A percentile compares a stretch with the other conserved stretches of the same genome.
These are phyloP conservation scores for Metroxylon sagu DNA, from an alignment of 176 grass and related monocot genomes.

Conservation along the genomic window DNA sequence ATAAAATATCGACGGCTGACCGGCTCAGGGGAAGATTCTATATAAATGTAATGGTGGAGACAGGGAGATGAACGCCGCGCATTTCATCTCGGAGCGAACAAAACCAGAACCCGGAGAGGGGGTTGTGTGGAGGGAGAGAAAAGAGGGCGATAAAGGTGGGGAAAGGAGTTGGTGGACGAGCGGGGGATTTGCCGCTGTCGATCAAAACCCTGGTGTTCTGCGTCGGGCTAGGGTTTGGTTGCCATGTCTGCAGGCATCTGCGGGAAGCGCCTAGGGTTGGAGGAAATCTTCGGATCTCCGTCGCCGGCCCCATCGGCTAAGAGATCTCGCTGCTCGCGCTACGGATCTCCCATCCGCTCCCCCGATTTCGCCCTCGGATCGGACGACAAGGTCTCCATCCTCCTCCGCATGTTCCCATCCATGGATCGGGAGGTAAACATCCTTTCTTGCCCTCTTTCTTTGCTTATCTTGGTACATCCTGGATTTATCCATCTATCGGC, in stretches of 20 bases:
- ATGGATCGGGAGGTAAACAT: conserved; percentile 20
- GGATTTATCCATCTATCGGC: no score
- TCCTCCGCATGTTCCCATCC: conserved; percentile 22
- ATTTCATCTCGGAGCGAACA: no score
- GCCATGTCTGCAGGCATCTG: conserved; percentile 34
- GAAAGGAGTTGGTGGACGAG: no score
- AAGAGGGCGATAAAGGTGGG: no score
- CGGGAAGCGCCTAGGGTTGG: conserved; percentile 30
- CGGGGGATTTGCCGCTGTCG: neutral
- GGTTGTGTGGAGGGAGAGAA: no score
- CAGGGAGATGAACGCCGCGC: no score
- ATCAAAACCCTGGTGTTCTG: conserved; percentile 5
- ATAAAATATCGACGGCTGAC: no score
- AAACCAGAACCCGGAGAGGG: no score
- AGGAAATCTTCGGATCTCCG: conserved; percentile 32
- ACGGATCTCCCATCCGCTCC: conserved; percentile 13
- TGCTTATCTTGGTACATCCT: neutral
- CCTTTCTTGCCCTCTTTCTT: neutral
- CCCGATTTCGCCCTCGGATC: conserved; percentile 9
- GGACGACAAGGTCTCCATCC: conserved; percentile 16
- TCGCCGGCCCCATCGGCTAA: conserved; percentile 16
- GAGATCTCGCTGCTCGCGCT: conserved; percentile 15
- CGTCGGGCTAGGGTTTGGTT: neutral
- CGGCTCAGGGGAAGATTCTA: no score
- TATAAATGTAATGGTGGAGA: no score